A percentile compares a stretch with the other conserved stretches of the same genome.
phyloP scores from a whole-genome alignment of 2,329 filamentous ascomycete species.

The Sporothrix humicola region DNA sequence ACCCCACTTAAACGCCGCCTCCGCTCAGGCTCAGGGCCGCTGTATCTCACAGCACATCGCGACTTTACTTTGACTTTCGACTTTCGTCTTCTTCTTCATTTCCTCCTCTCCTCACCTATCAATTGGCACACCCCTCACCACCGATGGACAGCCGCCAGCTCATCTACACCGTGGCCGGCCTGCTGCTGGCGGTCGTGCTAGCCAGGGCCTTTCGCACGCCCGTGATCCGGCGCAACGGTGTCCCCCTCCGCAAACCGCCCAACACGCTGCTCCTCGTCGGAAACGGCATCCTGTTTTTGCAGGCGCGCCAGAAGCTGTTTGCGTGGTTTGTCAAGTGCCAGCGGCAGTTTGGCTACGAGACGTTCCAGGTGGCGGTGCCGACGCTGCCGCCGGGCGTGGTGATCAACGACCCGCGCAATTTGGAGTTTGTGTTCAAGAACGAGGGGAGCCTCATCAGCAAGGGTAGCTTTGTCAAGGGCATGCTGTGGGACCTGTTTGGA shows the following conservation, averaged over 20 bases:
- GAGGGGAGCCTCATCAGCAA: constrained; percentile 64
- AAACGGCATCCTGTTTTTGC: constrained; percentile 67
- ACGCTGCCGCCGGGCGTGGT: constrained; percentile 67
- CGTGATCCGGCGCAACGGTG: constrained; percentile 37
- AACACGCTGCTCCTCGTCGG: constrained; percentile 62
- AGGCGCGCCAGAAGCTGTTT: constrained; percentile 64
- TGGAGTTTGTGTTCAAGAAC: constrained; percentile 67
- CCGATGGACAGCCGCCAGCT: constrained; percentile 31
- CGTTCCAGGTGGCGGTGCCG: constrained; percentile 66
- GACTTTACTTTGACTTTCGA: background rate
- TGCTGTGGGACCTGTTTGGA: constrained; percentile 68
- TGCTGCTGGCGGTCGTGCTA: constrained; percentile 30
- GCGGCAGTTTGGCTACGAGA: constrained; percentile 61
- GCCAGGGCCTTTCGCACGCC: constrained; percentile 35
- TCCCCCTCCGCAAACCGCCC: constrained; percentile 48
- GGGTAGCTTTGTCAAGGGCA: constrained; percentile 64
- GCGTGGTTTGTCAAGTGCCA: constrained; percentile 67
- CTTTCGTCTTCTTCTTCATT: background rate
- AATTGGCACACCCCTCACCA: constrained; percentile 7
- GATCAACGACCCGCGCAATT: constrained; percentile 64
- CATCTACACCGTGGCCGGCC: constrained; percentile 32
- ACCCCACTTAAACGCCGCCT: background rate
- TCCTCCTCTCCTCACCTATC: background rate
- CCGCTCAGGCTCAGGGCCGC: background rate
- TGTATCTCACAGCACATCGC: background rate